Base-by-base conservation (phyloP, 2,329 filamentous ascomycete species). In the Dactylella cylindrospora region DNA sequence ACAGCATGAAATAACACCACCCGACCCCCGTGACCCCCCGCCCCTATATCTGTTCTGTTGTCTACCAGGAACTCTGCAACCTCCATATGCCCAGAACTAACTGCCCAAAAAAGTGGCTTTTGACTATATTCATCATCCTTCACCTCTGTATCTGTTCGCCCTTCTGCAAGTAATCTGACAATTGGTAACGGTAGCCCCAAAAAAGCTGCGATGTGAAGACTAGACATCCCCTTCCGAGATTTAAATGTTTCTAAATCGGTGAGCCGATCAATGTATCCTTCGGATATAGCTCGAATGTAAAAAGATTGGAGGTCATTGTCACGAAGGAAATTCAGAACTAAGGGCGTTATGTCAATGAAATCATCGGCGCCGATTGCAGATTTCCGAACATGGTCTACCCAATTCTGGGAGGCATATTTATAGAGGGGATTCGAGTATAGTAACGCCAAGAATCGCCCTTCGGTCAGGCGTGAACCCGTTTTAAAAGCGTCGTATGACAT, bases 351-450 rank as follows among this genome's bases (percentile, higher is more conserved):
- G 6, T 26, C 36, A 19, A 43, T n/a, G n/a, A n/a, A n/a, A n/a
- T n/a, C n/a, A n/a, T n/a, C n/a, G n/a, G n/a, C n/a, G n/a, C n/a
- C n/a, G n/a, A n/a, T 43, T 6, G n/a, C 15, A 26, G 38, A 32
- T 29, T 5, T 44, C 13, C 22, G 15, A 10, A 32, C 39, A 19
- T 54, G 50, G 10, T 25, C n/a, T 23, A 28, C 49, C 49, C 49
- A 53, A 23, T 44, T 43, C 9, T 22, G n/a, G 9, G 31, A 38
- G 5, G 49, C 39, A 38, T 53, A 53, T 1, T 5, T 9, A 31
- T 36, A 53, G 2, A 53, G 20, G 12, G 15, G 1, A 29, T 41
- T 44, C 4, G 15, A 36, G 9, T 39, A 17, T 22, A 53, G 10
- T 28, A 12, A 36, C 23, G 39, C 28, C 12, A 19, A 3, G 23